phyloP scores from a whole-genome alignment of 495 filamentous ascomycete species.

The Tuber microsphaerosporum region DNA sequence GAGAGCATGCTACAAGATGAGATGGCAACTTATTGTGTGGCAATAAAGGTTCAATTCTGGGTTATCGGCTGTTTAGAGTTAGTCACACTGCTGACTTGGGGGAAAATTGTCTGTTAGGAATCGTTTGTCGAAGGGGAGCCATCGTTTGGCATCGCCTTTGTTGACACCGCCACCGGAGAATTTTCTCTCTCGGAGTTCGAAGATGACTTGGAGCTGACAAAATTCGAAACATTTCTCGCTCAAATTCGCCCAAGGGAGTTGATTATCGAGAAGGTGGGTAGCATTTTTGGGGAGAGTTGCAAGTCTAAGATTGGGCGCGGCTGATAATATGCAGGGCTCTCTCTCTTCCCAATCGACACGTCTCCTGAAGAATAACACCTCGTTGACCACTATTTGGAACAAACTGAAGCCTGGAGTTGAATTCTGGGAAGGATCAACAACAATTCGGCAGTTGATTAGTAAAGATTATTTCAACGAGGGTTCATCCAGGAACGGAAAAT shows the following conservation, averaged over 20 bases:
- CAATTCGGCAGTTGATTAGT: slow-evolving; percentile 73
- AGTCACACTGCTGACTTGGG: slow-evolving; percentile 1
- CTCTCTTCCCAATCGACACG: slow-evolving; percentile 77
- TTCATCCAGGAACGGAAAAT: slow-evolving; percentile 56
- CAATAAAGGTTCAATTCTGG: slow-evolving; percentile 58
- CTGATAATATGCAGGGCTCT: slow-evolving; percentile 39
- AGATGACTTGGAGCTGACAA: slow-evolving; percentile 90
- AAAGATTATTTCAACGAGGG: slow-evolving; percentile 68
- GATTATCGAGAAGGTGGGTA: slow-evolving; percentile 70
- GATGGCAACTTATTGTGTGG: slow-evolving; percentile 92
- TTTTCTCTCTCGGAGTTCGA: slow-evolving; percentile 87
- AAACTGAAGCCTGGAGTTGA: slow-evolving; percentile 79
- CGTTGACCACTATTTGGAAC: slow-evolving; percentile 92
- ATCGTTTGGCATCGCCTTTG: slow-evolving; percentile 84
- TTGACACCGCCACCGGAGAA: slow-evolving; percentile 91
- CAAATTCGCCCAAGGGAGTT: slow-evolving; percentile 87
- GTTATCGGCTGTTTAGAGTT: background rate
- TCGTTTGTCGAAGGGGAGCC: slow-evolving; percentile 66
- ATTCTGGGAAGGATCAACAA: slow-evolving; percentile 82
- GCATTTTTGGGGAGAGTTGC: background rate
- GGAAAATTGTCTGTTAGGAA: slow-evolving; percentile 46
- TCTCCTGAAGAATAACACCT: slow-evolving; percentile 94
- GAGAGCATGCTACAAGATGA: slow-evolving; percentile 96
- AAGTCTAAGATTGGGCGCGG: background rate
- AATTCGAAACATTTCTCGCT: slow-evolving; percentile 95